A percentile compares a stretch with the other conserved stretches of the same genome.
phyloP scores from a whole-genome alignment of 2,329 filamentous ascomycete genomes.

The Pestalotiopsis sp. region DNA sequence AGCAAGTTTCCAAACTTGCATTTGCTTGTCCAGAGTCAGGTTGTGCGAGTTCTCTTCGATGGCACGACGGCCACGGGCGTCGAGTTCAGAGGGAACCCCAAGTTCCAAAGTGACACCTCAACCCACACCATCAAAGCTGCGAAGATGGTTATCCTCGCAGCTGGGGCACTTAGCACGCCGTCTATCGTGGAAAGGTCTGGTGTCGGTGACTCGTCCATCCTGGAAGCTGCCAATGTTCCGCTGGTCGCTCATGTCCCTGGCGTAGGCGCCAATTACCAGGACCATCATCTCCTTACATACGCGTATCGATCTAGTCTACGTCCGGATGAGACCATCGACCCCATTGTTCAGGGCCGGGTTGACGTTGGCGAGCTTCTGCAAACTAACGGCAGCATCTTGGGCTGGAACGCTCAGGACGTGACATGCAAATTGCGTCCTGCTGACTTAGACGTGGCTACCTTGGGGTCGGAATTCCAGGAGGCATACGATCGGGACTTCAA shows the following conservation, averaged over 20 bases:
- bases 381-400: constrained; percentile 16
- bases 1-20: constrained; percentile 51
- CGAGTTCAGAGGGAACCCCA: constrained; percentile 43
- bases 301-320: constrained; percentile 39
- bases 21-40: constrained; percentile 54
- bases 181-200: constrained; percentile 55
- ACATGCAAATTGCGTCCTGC: constrained; percentile 26
- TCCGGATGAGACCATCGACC: constrained; percentile 22
- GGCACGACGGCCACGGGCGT: constrained; percentile 16
- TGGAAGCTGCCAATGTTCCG: constrained; percentile 36
- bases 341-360: constrained; percentile 11
- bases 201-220: constrained; percentile 46
- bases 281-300: constrained; percentile 52
- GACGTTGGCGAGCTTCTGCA: constrained; percentile 18
- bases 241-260: constrained; percentile 45
- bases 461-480: constrained; percentile 26
- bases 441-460: constrained; percentile 20
- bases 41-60: constrained; percentile 30
- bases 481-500: constrained; percentile 26
- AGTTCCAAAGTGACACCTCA: background rate
- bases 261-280: constrained; percentile 51
- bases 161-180: constrained; percentile 44
- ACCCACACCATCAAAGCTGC: constrained; percentile 39
- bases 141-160: constrained; percentile 47
- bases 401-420: constrained; percentile 26